phyloP scores from a whole-genome alignment of 2,329 filamentous ascomycete species.

The Lecanicillium sp. region DNA sequence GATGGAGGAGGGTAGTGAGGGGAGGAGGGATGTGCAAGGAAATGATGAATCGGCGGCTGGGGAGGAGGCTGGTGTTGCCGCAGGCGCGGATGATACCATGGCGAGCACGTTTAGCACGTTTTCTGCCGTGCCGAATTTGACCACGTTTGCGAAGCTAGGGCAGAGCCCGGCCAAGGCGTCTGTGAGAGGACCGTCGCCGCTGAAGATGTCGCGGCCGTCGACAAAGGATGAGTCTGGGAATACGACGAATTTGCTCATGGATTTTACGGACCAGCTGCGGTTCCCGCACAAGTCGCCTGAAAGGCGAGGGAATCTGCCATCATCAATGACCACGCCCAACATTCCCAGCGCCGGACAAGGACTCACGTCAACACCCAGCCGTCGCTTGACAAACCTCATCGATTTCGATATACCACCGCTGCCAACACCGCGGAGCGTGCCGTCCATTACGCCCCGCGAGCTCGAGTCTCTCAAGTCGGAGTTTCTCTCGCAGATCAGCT shows the following conservation, averaged over 20 bases:
- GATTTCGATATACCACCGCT: constrained; percentile 81
- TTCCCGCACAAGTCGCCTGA: constrained; percentile 43
- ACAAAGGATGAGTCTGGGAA: constrained; percentile 37
- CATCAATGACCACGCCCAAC: constrained; percentile 22
- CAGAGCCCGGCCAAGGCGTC: constrained; percentile 53
- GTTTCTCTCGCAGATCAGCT: constrained; percentile 88
- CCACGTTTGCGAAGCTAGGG: constrained; percentile 68
- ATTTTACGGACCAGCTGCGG: constrained; percentile 73
- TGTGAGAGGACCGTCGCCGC: constrained; percentile 27
- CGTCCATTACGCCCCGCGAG: constrained; percentile 84
- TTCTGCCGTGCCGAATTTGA: constrained; percentile 83
- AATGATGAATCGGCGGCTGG: constrained; percentile 7
- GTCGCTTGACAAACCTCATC: constrained; percentile 59
- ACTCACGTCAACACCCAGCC: constrained; percentile 35
- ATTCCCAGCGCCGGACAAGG: constrained; percentile 7
- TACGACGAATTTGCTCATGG: constrained; percentile 72
- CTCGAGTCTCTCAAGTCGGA: constrained; percentile 86
- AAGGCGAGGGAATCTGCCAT: constrained; percentile 21
- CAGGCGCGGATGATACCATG: constrained; percentile 58
- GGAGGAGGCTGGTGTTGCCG: constrained; percentile 21
- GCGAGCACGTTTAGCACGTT: constrained; percentile 83
- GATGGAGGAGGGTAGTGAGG: constrained; percentile 19
- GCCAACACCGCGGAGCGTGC: constrained; percentile 85
- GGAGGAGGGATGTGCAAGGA: too few species aligned
- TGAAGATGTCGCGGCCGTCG: constrained; percentile 26